Evolutionary conservation across 768 basidiomycete genomes (phyloP).

Genomic region (Naematelia encephala): DNA sequence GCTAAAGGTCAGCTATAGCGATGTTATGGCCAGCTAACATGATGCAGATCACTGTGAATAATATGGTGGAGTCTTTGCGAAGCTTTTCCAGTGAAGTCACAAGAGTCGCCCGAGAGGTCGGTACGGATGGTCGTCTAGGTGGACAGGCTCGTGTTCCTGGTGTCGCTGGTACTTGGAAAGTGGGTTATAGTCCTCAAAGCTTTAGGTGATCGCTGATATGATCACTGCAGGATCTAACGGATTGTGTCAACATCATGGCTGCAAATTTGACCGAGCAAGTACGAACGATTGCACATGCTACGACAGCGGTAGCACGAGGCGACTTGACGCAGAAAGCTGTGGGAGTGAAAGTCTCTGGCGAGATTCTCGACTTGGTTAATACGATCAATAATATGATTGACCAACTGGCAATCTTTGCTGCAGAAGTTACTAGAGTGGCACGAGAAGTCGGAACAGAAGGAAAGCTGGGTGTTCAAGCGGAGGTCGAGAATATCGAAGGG

Average conservation of each 20-base stretch:
- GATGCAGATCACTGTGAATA: slow-evolving; percentile 66
- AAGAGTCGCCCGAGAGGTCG: slow-evolving; percentile 79
- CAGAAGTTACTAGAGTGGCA: slow-evolving; percentile 90
- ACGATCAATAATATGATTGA: slow-evolving; percentile 75
- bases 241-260: slow-evolving; percentile 80
- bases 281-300: slow-evolving; percentile 86
- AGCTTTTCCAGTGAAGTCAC: slow-evolving; percentile 74
- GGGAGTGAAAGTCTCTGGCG: slow-evolving; percentile 87
- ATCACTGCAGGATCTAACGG: slow-evolving; percentile 33
- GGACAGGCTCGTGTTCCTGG: slow-evolving; percentile 48
- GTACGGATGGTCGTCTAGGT: slow-evolving; percentile 63
- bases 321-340: slow-evolving; percentile 91
- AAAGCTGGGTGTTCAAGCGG: slow-evolving; percentile 96
- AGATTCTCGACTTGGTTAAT: slow-evolving; percentile 92
- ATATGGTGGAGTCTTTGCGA: slow-evolving; percentile 88
- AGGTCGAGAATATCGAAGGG: slow-evolving; percentile 93
- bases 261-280: slow-evolving; percentile 70
- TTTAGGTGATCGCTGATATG: too few species aligned
- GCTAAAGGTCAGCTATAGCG: slow-evolving; percentile 55
- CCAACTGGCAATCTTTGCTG: slow-evolving; percentile 62
- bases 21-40: slow-evolving; percentile 1
- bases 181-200: slow-evolving; percentile 6
- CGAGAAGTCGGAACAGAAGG: slow-evolving; percentile 97
- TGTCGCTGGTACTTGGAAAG: slow-evolving; percentile 50
- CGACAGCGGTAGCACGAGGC: slow-evolving; percentile 91